Base-by-base conservation (phyloP, 1,284 basidiomycete genomes). In the Boletus semigastroideus region DNA sequence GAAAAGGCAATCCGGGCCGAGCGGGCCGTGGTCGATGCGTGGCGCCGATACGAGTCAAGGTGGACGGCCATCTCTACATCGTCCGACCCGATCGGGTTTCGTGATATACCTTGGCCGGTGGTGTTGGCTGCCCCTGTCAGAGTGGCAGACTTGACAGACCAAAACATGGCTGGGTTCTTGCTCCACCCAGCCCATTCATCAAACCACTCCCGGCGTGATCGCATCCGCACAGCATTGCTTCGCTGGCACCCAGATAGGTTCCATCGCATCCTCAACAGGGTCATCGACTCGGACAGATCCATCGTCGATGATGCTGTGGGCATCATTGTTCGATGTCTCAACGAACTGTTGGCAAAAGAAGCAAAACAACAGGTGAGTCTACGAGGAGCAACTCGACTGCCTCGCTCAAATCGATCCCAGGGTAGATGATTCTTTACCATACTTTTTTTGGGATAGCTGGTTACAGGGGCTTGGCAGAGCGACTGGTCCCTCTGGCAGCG, bases 201-300 rank as follows among this genome's bases (percentile, higher is more conserved):
- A 45, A 71, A 71, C 20, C 74, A 78, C 55, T 73, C 78, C 38
- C 76, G 74, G 56, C 86, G 82, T 65, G 85, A 89, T 45, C 76
- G 86, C 48, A 76, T 89, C 53, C 78, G 80, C 43, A 73, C 68
- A 33, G 86, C 84, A 3, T 75, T 87, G 63, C 76, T 86, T 31
- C 74, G 84, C 48, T 90, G 87, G 87, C 87, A 90, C 64, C 88
- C 88, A 3, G 88, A 90, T 66, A 74, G 86, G 42, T 90, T 90
- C 70, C 71, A 76, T 52, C 70, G 83, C 38, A 56, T 85, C 40
- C 64, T 85, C 47, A 64, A 59, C n/a, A 74, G 78, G 58, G 79
- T 88, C 1, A 60, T 59, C 8, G 80, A 80, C 39, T 67, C 68
- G 38, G 89, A 92, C 44, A 80, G 66, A 60, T 73, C 58, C 19